phyloP scores from a whole-genome alignment of 192 early-diverging fungal genomes.

The Entrophospora sp. region DNA sequence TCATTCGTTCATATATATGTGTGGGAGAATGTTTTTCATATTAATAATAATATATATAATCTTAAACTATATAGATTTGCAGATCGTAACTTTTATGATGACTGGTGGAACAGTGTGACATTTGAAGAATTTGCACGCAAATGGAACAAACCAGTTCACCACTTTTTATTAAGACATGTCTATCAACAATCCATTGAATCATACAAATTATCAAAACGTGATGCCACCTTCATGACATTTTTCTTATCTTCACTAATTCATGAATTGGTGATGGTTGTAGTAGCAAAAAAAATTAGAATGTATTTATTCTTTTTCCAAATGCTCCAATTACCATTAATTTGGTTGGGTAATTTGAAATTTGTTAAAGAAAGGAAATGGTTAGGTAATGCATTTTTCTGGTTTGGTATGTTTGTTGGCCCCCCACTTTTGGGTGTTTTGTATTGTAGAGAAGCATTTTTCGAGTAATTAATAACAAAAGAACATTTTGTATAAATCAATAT shows the following conservation, averaged over 20 bases:
- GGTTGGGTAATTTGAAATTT: conserved; percentile 44
- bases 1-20: too few relatives aligned
- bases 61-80: conserved; percentile 69
- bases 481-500: too few relatives aligned
- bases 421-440: conserved; percentile 75
- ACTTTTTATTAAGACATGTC: conserved; percentile 84
- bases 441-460: conserved; percentile 33
- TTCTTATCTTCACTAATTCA: conserved; percentile 71
- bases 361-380: conserved; percentile 55
- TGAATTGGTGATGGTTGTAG: conserved; percentile 71
- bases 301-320: conserved; percentile 82
- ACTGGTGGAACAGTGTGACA: conserved; percentile 91
- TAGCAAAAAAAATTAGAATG: conserved; percentile 54
- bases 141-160: conserved; percentile 96
- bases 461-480: too few relatives aligned
- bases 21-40: too few relatives aligned
- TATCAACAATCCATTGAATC: conserved; percentile 76
- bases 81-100: conserved; percentile 95
- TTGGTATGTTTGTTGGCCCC: conserved; percentile 79
- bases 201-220: conserved; percentile 54
- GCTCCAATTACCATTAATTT: conserved; percentile 86
- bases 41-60: too few relatives aligned
- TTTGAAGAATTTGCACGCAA: conserved; percentile 93
- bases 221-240: conserved; percentile 73
- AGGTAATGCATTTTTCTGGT: conserved; percentile 85